Percentiles rank a stretch among this genome's conserved stretches.
phyloP scores from a whole-genome alignment of 176 grass and related monocot species.

The Canna indica region DNA sequence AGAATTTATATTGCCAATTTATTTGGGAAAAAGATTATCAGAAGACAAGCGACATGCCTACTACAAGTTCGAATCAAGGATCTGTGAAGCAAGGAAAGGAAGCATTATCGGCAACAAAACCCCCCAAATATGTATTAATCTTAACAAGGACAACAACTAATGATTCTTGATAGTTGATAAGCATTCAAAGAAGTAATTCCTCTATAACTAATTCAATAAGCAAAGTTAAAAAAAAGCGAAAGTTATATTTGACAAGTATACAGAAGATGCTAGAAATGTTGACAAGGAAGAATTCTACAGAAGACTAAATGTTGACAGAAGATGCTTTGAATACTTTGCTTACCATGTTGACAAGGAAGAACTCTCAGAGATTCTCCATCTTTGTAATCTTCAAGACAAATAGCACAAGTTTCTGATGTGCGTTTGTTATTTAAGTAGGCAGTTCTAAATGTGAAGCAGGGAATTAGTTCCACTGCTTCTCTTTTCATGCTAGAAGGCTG shows the following conservation, averaged over 20 bases:
- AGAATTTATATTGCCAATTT: too few relatives aligned
- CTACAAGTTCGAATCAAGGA: neutral
- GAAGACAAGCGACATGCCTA: neutral
- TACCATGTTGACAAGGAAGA: slow-evolving; percentile 88
- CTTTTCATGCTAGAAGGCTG: slow-evolving; percentile 50
- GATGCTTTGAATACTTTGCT: slow-evolving; percentile 6
- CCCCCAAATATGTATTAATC: neutral
- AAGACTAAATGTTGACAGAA: too few relatives aligned
- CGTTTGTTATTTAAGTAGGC: slow-evolving; percentile 35
- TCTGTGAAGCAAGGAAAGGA: neutral
- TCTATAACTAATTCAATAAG: too few relatives aligned
- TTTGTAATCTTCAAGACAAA: slow-evolving; percentile 86
- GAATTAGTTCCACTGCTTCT: slow-evolving; percentile 63
- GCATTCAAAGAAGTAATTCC: neutral
- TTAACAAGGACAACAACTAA: neutral
- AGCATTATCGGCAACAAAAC: neutral
- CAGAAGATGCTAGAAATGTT: slow-evolving; percentile 27
- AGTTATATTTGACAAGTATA: too few relatives aligned
- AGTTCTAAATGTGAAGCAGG: slow-evolving; percentile 37
- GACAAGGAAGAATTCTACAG: slow-evolving; percentile 75
- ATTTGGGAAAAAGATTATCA: neutral
- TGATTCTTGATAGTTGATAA: neutral
- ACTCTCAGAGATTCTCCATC: slow-evolving; percentile 58
- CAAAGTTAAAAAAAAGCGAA: too few relatives aligned
- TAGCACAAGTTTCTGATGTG: slow-evolving; percentile 48